Base-by-base conservation (phyloP, 805 yeast genomes). In the Kodamaea lidongshanica region DNA sequence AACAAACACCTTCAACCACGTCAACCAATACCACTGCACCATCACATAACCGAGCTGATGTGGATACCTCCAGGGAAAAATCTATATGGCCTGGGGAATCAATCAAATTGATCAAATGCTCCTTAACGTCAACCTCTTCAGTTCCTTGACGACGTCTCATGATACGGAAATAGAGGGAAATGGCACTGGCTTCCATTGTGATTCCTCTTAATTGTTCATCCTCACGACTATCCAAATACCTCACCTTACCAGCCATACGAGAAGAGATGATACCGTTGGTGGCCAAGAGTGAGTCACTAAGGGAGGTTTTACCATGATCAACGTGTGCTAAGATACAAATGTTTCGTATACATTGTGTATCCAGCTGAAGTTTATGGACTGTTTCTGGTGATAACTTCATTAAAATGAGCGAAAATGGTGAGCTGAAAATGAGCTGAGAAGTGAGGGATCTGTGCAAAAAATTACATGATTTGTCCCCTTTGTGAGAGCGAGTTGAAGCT, bases 21-120 rank as follows among this genome's bases (percentile, higher is more conserved):
- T 92, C 99, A 2, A 92, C 95, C 10, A 92, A 62, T 0, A 92
- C 94, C 3, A 92, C 81, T 0, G 97, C 96, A 25, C 97, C 97
- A 52, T 92, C 99, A 61, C 97, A 92, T 25, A 92, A 64, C 46
- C 98, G 69, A 2, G 97, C 87, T 1, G 97, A 95, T 0, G 96
- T 84, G 16, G 95, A 84, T 0, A 92, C 99, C 51, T 92, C 99
- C 8, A 94, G 81, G 1, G 95, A 81, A 54, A 92, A 92, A 58
- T 92, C 99, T 37, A 92, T 86, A 48, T 92, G 99, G n/a, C 99
- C 99, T 0, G 99, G 99, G 0, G 97, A 89, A 56, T 92, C 99
- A 35, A 92, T 89, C 45, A 92, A 69, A 50, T 92, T 92, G 49
- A 92, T 80, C 33, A 92, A 61, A 56, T 84, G 83, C 48, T 92